phyloP scores from a whole-genome alignment of 306 rosid species.

The Dalbergia cochinchinensis region DNA sequence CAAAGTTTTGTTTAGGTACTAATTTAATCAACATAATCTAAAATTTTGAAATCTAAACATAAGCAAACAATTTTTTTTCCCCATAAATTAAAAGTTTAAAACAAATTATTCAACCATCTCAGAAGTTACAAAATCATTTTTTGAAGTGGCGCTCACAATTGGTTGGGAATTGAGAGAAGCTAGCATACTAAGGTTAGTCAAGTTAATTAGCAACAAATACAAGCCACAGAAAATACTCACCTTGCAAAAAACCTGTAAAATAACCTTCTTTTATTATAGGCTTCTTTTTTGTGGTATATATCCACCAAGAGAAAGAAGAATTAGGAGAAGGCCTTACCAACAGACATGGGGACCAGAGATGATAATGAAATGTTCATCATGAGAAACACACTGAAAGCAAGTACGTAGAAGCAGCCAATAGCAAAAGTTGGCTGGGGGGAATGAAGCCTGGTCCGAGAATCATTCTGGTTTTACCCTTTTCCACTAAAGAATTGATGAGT shows the following conservation, averaged over 20 bases:
- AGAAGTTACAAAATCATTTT: not conserved
- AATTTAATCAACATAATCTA: not conserved
- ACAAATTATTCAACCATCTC: not conserved
- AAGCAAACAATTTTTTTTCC: not conserved
- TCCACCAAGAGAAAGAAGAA: constrained; percentile 15
- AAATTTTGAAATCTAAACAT: not conserved
- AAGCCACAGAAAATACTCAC: not conserved
- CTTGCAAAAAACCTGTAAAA: constrained; percentile 9
- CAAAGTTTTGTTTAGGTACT: not conserved
- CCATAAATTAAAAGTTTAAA: not conserved
- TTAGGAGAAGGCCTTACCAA: constrained; percentile 43
- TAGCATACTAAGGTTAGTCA: not conserved
- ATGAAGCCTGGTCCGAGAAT: constrained; percentile 95
- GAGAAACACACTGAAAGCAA: not conserved
- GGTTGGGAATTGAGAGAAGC: constrained; percentile 22
- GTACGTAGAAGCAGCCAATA: not conserved
- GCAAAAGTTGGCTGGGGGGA: constrained; percentile 69
- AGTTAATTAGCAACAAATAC: no score
- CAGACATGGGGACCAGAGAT: not conserved
- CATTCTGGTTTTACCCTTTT: constrained; percentile 45
- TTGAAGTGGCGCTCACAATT: not conserved
- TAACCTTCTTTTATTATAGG: not conserved
- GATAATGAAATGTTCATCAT: not conserved
- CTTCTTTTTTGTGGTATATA: not conserved
- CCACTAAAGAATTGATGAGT: constrained; percentile 29